These are phyloP conservation scores for Metschnikowia drakensbergensis DNA, from an alignment of 805 yeast genomes.

Conservation along the genomic window DNA sequence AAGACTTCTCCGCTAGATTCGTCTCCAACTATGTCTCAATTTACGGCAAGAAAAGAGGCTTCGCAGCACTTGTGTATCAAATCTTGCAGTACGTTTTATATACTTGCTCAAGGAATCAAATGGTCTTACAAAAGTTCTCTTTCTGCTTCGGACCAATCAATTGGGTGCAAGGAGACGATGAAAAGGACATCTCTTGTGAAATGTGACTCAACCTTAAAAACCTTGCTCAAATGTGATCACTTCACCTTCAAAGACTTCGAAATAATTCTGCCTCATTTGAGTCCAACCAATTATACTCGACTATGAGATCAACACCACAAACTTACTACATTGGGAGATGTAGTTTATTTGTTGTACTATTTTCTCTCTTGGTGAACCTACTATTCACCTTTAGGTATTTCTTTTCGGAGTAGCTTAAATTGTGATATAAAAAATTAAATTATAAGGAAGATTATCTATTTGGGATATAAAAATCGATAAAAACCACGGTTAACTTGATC, in stretches of 20 bases:
- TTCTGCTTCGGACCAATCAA: slow-evolving; percentile 22
- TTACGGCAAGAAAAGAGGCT: slow-evolving; percentile 73
- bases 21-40: slow-evolving; percentile 60
- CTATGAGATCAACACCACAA: slow-evolving; percentile 72
- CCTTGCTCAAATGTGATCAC: slow-evolving; percentile 46
- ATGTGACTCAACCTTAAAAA: slow-evolving; percentile 44
- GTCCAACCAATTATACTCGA: slow-evolving; percentile 80
- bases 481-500: too few species aligned
- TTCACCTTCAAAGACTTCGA: slow-evolving; percentile 72
- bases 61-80: slow-evolving; percentile 79
- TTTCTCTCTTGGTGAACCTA: too few species aligned
- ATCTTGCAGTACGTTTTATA: slow-evolving; percentile 76
- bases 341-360: slow-evolving; percentile 37
- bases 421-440: too few species aligned
- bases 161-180: slow-evolving; percentile 23
- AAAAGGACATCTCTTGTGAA: slow-evolving; percentile 35
- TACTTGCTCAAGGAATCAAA: slow-evolving; percentile 41
- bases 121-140: slow-evolving; percentile 32
- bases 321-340: slow-evolving; percentile 76
- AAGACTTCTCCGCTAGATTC: slow-evolving; percentile 65
- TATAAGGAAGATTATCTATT: too few species aligned
- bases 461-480: too few species aligned
- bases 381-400: too few species aligned
- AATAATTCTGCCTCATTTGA: slow-evolving; percentile 59
- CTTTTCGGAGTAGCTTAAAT: too few species aligned